These are phyloP conservation scores for Solanum arcanum DNA, from an alignment of 257 asterid species.

Conservation along the genomic window DNA sequence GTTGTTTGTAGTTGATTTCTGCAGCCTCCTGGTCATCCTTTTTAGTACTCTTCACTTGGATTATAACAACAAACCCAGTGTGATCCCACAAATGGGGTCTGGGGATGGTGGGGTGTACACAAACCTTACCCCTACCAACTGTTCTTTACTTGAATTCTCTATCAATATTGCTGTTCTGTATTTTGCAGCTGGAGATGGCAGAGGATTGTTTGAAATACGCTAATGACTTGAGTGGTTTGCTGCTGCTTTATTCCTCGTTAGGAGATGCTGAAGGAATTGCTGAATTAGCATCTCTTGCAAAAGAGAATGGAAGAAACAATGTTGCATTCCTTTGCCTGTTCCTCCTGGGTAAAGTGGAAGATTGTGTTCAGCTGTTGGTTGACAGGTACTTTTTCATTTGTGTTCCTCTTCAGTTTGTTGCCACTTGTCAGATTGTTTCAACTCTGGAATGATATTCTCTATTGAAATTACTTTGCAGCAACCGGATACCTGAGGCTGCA, in stretches of 20 bases:
- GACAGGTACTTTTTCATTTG: constrained; percentile 44
- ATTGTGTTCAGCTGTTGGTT: constrained; percentile 85
- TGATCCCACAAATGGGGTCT: not conserved
- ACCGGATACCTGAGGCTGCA: constrained; percentile 99
- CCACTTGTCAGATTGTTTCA: not conserved
- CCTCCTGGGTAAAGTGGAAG: constrained; percentile 89
- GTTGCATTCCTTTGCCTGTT: constrained; percentile 92
- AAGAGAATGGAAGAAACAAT: constrained; percentile 87
- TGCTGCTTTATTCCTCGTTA: constrained; percentile 76
- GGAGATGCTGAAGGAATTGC: constrained; percentile 81
- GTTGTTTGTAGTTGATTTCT: not conserved
- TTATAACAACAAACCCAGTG: not conserved
- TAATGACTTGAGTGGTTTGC: constrained; percentile 85
- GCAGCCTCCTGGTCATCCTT: not conserved
- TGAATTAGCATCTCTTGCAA: constrained; percentile 65
- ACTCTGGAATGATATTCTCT: constrained; percentile 1
- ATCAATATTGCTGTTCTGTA: not conserved
- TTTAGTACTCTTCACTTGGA: not conserved
- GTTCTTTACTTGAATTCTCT: not conserved
- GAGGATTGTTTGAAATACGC: constrained; percentile 93
- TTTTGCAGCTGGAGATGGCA: constrained; percentile 75
- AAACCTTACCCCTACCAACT: not conserved
- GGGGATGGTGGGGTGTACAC: not conserved
- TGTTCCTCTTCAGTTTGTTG: not conserved
- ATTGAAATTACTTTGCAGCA: constrained; percentile 39